These are phyloP conservation scores for Raphidocelis subcapitata DNA, from an alignment of 139 green algal genomes.

Conservation along the genomic window DNA sequence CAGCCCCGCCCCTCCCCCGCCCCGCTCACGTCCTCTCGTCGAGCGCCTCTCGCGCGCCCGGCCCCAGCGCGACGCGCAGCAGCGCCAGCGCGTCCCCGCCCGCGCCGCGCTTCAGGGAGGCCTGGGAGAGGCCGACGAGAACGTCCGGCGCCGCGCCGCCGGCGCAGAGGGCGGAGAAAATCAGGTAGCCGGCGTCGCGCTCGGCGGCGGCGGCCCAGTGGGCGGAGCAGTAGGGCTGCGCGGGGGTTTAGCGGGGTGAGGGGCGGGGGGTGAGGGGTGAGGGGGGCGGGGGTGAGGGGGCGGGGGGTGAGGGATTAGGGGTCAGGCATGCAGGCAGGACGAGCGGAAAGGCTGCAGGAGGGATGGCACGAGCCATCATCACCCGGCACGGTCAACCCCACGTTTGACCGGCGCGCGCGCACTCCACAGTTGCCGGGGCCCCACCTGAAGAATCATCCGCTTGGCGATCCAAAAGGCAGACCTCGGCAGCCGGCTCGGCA, in stretches of 20 bases:
- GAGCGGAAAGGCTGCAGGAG: too few species aligned
- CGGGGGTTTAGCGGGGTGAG: too few species aligned
- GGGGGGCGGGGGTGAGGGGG: too few species aligned
- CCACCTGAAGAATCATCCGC: conserved; percentile 42
- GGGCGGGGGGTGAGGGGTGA: background rate
- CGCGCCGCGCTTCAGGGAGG: background rate
- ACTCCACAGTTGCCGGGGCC: too few species aligned
- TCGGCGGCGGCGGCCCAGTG: conserved; percentile 38
- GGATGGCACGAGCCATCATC: too few species aligned
- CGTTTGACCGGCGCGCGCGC: too few species aligned
- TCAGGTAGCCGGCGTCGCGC: conserved; percentile 69
- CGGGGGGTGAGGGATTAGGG: too few species aligned
- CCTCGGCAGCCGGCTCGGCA: conserved; percentile 53
- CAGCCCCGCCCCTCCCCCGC: background rate
- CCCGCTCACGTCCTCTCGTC: background rate
- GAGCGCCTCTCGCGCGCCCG: conserved; percentile 40
- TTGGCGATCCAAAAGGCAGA: conserved; percentile 48
- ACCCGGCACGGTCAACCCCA: too few species aligned
- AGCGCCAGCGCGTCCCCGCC: conserved; percentile 47
- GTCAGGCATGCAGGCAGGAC: too few species aligned
- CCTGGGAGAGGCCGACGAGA: background rate
- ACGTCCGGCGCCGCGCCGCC: background rate
- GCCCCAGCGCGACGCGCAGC: conserved; percentile 51
- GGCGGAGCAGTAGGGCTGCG: background rate
- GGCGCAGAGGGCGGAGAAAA: conserved; percentile 62